These are phyloP conservation scores for Neospermospora avenae DNA, from an alignment of 2,329 filamentous ascomycete genomes.

Conservation along the genomic window DNA sequence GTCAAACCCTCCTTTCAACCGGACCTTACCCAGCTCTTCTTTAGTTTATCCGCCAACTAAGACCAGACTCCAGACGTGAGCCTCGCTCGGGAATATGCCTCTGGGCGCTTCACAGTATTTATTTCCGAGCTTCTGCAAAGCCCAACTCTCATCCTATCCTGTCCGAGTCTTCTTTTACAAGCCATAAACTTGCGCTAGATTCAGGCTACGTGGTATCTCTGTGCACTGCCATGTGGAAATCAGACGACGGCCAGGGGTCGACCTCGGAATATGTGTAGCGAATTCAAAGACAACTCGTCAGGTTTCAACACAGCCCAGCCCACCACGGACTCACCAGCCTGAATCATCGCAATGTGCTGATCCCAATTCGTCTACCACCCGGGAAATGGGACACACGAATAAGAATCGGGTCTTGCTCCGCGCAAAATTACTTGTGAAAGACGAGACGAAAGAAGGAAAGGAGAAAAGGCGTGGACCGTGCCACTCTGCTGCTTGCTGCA, in stretches of 20 bases:
- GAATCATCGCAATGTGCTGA: neutral
- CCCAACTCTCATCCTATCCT: neutral
- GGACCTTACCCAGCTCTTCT: neutral
- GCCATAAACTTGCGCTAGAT: neutral
- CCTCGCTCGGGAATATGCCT: neutral
- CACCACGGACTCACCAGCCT: neutral
- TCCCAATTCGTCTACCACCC: neutral
- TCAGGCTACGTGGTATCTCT: neutral
- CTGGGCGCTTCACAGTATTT: neutral
- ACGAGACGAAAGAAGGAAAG: neutral
- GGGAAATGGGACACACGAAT: neutral
- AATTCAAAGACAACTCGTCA: neutral
- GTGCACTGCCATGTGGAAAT: neutral
- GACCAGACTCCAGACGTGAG: neutral
- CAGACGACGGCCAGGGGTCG: neutral
- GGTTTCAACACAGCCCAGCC: conserved; percentile 5
- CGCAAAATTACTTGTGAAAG: neutral
- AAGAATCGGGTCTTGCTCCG: neutral
- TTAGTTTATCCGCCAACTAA: neutral
- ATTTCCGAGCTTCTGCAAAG: neutral
- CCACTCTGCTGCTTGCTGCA: neutral
- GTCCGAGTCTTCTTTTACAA: neutral
- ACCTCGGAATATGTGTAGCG: neutral
- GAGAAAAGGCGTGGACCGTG: neutral
- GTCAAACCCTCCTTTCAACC: neutral